Evolutionary conservation across 805 yeast genomes (phyloP).

Genomic region (Scheffersomyces ergatensis): DNA sequence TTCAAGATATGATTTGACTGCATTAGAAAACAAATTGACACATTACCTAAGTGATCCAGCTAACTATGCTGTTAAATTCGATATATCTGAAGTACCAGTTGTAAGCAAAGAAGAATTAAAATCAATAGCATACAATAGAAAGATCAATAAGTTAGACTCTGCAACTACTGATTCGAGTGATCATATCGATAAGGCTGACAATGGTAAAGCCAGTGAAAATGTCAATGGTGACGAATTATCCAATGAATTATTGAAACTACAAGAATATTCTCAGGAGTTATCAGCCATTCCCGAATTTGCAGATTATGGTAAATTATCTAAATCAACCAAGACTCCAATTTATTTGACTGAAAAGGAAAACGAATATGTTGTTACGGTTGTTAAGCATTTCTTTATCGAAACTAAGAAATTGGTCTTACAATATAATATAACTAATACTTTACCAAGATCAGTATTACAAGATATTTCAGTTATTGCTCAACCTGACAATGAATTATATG

Average conservation of each 20-base stretch:
- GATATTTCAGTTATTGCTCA: constrained; percentile 70
- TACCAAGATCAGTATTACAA: constrained; percentile 72
- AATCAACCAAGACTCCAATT: constrained; percentile 57
- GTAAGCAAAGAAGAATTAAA: constrained; percentile 66
- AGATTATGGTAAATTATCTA: constrained; percentile 70
- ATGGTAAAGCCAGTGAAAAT: constrained; percentile 19
- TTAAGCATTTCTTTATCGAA: constrained; percentile 75
- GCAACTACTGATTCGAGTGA: constrained; percentile 16
- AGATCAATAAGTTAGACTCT: constrained; percentile 38
- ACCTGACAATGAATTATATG: constrained; percentile 55
- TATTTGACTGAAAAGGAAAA: constrained; percentile 89
- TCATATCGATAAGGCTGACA: constrained; percentile 15
- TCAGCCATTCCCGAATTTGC: constrained; percentile 70
- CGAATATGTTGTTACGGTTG: constrained; percentile 83
- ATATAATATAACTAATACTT: constrained; percentile 81
- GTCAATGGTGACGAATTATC: constrained; percentile 14
- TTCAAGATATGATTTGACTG: constrained; percentile 66
- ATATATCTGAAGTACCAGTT: constrained; percentile 64
- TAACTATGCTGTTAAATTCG: constrained; percentile 60
- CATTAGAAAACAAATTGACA: constrained; percentile 75
- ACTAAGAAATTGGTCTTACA: constrained; percentile 73
- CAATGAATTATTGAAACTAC: constrained; percentile 43
- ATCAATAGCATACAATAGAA: constrained; percentile 59
- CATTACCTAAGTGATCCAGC: constrained; percentile 60
- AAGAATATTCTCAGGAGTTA: constrained; percentile 69